Conservation (phyloP, 345 rosid species). For the Euphorbia pulcherrima region DNA sequence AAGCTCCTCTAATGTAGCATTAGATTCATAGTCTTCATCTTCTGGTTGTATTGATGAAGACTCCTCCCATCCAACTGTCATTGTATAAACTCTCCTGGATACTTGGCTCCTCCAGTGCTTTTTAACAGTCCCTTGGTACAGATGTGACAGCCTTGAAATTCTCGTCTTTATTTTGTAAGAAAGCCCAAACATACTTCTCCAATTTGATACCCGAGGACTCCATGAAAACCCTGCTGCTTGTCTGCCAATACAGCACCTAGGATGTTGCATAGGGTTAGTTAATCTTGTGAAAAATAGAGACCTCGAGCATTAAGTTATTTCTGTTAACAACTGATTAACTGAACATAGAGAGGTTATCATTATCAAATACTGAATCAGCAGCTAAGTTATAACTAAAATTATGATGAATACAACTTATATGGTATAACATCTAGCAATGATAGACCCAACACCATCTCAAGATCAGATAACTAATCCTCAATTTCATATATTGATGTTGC, state of each 20-base stretch:
- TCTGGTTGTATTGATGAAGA: constrained; percentile 33
- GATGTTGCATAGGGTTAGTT: neutral
- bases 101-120: constrained; percentile 29
- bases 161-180: constrained; percentile 12
- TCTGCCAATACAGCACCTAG: constrained; percentile 44
- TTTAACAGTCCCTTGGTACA: constrained; percentile 19
- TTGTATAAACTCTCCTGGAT: constrained; percentile 35
- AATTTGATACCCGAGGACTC: constrained; percentile 30
- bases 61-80: constrained; percentile 47
- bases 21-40: constrained; percentile 31
- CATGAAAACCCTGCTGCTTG: constrained; percentile 37
- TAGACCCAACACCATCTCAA: constrained; percentile 4
- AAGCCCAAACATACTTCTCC: constrained; percentile 22
- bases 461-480: neutral
- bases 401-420: neutral
- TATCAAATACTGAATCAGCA: neutral
- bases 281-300: neutral
- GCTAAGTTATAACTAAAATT: neutral
- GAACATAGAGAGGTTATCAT: neutral
- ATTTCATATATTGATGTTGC: neutral
- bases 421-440: neutral
- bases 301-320: neutral
- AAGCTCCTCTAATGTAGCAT: constrained; percentile 37
- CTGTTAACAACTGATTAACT: neutral
- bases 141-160: constrained; percentile 28